These are phyloP conservation scores for Brassica napus DNA, from an alignment of 345 rosid genomes.

Conservation along the genomic window Da-Ae NC_063444.1:17318001-17318500, in stretches of 20 bases:
- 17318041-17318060: background rate
- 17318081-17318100: slow-evolving; percentile 13
- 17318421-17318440: no score
- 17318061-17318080: background rate
- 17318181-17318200: no score
- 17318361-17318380: background rate
- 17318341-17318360: background rate
- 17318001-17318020: no score
- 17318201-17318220: no score
- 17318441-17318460: no score
- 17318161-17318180: background rate
- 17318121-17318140: slow-evolving; percentile 71
- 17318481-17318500: no score
- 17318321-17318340: background rate
- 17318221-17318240: background rate
- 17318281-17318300: background rate
- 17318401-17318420: no score
- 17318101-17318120: slow-evolving; percentile 48
- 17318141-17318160: slow-evolving; percentile 47
- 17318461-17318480: no score
- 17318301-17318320: background rate
- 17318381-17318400: no score
- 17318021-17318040: no score
- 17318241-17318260: background rate
- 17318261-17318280: background rate